Evolutionary conservation across 345 rosid species (phyloP), one percentile per base, ranked within the genome.

Genomic region (Sisymbrium irio): DNA sequence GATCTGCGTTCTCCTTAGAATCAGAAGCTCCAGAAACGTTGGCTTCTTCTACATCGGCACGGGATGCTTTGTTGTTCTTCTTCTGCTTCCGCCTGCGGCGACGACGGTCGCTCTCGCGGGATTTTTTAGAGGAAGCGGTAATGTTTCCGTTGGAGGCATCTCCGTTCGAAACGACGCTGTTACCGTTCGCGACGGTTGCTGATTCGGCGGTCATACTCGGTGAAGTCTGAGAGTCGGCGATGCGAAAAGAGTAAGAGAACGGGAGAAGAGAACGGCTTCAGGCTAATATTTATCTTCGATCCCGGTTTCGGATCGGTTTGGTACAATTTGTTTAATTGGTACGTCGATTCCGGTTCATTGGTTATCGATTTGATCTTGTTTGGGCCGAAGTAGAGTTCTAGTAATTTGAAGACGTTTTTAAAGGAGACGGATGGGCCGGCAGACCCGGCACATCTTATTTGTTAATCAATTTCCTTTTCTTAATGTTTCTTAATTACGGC

Each of bases 41-140:
- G 0, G 74, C 65, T 15, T 69, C 82, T 0, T 73, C 88, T 10
- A 72, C 77, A 18, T 78, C 82, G 45, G 54, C 46, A 3, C 67
- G 72, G 0, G 75, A 51, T n/a, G 63, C 65, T 58, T 64, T 78
- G 65, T 83, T 88, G 72, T 78, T 89, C 88, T 96, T 95, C 93
- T 96, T 96, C 86, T 92, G 99, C 89, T 96, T 96, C 76, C 99
- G 94, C 66, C 99, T 72, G 56, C 98, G 89, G 64, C 98, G 98
- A 19, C 99, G 99, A 37, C 98, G 82, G 40, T 96, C 99, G 67
- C 75, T 87, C 79, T 92, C 99, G 6, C 85, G 87, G 4, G 92
- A 81, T 71, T 90, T 89, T 76, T 83, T 92, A 32, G 85, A 72
- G 67, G 83, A 61, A 45, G 76, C 27, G 19, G 18, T 45, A 8